Base-by-base conservation (phyloP, 768 basidiomycete species). In the Lactarius indigo region DNA sequence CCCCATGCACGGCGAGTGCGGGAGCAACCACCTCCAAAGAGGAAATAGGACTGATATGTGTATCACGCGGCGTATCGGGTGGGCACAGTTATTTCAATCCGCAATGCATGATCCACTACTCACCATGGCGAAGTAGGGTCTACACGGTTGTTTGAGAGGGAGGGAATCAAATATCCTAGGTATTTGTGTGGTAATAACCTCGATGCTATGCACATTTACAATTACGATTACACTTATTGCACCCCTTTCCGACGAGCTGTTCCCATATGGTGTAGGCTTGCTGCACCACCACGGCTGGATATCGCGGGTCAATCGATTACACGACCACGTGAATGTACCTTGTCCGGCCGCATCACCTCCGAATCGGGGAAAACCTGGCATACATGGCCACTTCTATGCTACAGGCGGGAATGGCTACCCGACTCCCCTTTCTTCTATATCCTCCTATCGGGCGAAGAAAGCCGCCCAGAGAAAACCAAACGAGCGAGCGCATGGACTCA, bases 1-100 rank as follows among this genome's bases (percentile, higher is more conserved):
- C 31, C 54, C 70, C 60, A 63, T 56, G 30, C 28, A 20, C 52
- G 54, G 33, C 35, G 62, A 33, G 62, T n/a, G 33, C 20, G 35
- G 12, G 57, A 39, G 57, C n/a, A 23, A 39, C 57, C 37, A 33
- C 57, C 57, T 10, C 37, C 20, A 33, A 58, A 58, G 13, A 23
- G 35, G 23, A n/a, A 58, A 39, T 30, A 39, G 18, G 35, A 58
- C 13, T 23, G 20, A 33, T 41, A 58, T 39, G 35, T 33, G 12
- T 13, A 37, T 17, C 35, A 31, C 35, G 20, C 35, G 57, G 57
- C 35, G 12, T 9, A 58, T 18, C 18, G 33, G 57, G 57, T 12
- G 37, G 17, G 56, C 56, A 57, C 30, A n/a, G 20, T 30, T 35
- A 57, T n/a, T 26, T 47, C 15, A n/a, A 47, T n/a, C n/a, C 44